Evolutionary conservation across 306 rosid genomes (phyloP).

Genomic region (Prunus mume): DNA sequence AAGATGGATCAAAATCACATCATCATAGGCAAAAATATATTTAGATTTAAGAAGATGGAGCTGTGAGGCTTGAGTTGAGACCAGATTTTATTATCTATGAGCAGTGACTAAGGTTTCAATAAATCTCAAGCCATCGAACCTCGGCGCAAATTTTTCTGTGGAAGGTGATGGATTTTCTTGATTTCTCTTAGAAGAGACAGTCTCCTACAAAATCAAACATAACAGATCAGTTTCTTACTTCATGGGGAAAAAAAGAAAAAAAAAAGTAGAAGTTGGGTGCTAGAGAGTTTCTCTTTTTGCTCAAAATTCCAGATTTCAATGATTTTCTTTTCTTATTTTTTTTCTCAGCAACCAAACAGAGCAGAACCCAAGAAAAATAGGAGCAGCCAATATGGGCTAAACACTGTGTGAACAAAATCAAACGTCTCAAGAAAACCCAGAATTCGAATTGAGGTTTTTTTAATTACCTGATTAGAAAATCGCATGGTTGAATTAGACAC

Average conservation of each 20-base stretch:
- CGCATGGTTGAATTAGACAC: constrained; percentile 6
- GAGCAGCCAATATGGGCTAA: background rate
- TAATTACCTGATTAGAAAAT: constrained; percentile 31
- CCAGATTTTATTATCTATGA: constrained; percentile 31
- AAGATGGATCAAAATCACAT: background rate
- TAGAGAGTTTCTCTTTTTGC: background rate
- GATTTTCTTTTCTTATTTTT: background rate
- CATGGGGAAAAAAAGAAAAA: background rate
- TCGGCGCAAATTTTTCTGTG: constrained; percentile 39
- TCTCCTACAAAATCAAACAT: constrained; percentile 25
- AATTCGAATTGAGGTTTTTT: background rate
- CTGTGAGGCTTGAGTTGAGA: background rate
- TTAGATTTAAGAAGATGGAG: background rate
- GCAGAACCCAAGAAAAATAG: background rate
- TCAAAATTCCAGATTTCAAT: background rate
- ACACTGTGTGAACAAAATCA: background rate
- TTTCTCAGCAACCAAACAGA: constrained; percentile 23
- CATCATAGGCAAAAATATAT: background rate
- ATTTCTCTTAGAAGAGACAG: constrained; percentile 1
- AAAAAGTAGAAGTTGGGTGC: background rate
- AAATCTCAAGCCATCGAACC: constrained; percentile 53
- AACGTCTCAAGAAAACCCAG: background rate
- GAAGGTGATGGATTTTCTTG: constrained; percentile 20
- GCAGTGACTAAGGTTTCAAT: constrained; percentile 52
- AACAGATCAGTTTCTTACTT: background rate